A percentile compares a stretch with the other conserved stretches of the same genome.
Conservation (phyloP, 192 early-diverging fungal species). For the Spizellomyces punctatus region DNA sequence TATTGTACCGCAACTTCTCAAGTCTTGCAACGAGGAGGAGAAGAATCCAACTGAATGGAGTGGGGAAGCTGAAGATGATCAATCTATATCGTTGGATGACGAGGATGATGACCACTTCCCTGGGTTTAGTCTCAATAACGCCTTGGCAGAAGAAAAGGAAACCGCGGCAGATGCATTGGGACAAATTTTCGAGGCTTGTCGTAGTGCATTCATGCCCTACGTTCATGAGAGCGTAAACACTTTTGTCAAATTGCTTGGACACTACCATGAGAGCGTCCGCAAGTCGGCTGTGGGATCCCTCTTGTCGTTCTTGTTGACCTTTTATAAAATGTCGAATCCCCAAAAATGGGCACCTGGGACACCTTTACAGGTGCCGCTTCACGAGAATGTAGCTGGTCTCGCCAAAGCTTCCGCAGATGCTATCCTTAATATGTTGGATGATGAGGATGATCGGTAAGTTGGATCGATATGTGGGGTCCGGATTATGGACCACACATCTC, state of each 20-base stretch:
- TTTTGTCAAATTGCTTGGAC: conserved; percentile 67
- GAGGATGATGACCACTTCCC: conserved; percentile 35
- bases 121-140: conserved; percentile 68
- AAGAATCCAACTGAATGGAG: conserved; percentile 55
- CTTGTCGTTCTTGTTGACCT: conserved; percentile 77
- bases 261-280: conserved; percentile 82
- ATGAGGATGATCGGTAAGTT: conserved; percentile 69
- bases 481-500: no score
- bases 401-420: conserved; percentile 70
- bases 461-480: not conserved
- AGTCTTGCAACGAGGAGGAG: conserved; percentile 79
- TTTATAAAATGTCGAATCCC: conserved; percentile 70
- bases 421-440: conserved; percentile 71
- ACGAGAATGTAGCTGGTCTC: conserved; percentile 75
- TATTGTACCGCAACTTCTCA: conserved; percentile 81
- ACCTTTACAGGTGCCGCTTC: conserved; percentile 60
- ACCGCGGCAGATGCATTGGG: conserved; percentile 86
- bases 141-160: conserved; percentile 92
- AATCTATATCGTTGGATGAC: conserved; percentile 17
- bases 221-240: conserved; percentile 72
- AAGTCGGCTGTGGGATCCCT: conserved; percentile 74
- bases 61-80: conserved; percentile 63
- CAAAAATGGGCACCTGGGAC: conserved; percentile 69
- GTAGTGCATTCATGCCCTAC: conserved; percentile 79
- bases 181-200: conserved; percentile 81